phyloP scores from a whole-genome alignment of 2,329 filamentous ascomycete species.

The Cyanodermella asteris region DNA sequence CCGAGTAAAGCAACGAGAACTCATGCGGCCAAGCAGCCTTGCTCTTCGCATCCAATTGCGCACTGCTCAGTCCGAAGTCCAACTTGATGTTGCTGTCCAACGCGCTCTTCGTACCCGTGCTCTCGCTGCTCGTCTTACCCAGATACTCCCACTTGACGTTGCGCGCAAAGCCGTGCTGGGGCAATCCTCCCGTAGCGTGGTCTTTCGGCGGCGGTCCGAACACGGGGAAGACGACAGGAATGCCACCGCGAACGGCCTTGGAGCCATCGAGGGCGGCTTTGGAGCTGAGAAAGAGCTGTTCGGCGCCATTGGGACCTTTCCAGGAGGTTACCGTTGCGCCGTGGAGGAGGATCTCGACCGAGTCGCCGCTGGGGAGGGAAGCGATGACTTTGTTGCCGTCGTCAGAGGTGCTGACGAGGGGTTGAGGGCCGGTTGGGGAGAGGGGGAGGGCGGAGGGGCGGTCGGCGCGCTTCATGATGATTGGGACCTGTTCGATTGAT shows the following conservation, averaged over 20 bases:
- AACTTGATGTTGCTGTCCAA: slow-evolving; percentile 61
- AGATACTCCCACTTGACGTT: slow-evolving; percentile 83
- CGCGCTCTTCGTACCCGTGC: slow-evolving; percentile 21
- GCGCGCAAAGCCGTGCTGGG: slow-evolving; percentile 89
- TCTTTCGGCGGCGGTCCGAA: slow-evolving; percentile 67
- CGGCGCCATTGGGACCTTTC: slow-evolving; percentile 58
- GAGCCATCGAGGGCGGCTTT: slow-evolving; percentile 62
- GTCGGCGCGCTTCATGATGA: slow-evolving; percentile 65
- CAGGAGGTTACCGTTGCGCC: slow-evolving; percentile 86
- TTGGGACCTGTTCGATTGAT: slow-evolving; percentile 3
- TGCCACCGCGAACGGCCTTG: slow-evolving; percentile 76
- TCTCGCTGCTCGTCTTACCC: slow-evolving; percentile 58
- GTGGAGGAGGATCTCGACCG: slow-evolving; percentile 64
- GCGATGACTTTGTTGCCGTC: slow-evolving; percentile 55
- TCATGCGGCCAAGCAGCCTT: slow-evolving; percentile 61
- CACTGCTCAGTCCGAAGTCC: slow-evolving; percentile 72
- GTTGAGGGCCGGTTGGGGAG: slow-evolving; percentile 51
- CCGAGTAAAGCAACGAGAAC: slow-evolving; percentile 83
- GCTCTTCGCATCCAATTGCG: slow-evolving; percentile 45
- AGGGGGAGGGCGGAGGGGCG: slow-evolving; percentile 59
- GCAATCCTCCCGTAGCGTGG: slow-evolving; percentile 54
- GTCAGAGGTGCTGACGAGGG: slow-evolving; percentile 53
- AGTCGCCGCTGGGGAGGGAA: slow-evolving; percentile 65
- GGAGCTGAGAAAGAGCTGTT: slow-evolving; percentile 74
- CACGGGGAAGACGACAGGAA: slow-evolving; percentile 80